Conservation (phyloP, 257 asterid species). For the Orobanche coerulescens region DNA sequence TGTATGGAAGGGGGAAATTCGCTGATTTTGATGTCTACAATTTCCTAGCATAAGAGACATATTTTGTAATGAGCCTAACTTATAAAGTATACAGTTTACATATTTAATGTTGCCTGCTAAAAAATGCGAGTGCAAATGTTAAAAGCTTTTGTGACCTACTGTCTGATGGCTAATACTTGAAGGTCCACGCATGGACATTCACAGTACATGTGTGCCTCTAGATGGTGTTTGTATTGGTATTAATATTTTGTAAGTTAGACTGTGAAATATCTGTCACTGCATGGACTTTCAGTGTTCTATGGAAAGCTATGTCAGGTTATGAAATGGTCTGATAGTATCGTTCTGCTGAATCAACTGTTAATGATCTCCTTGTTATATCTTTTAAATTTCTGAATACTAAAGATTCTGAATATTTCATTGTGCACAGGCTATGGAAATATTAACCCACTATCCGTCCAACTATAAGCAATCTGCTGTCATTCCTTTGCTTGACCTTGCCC, state of each 20-base stretch:
- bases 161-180: neutral
- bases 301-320: neutral
- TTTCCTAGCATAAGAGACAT: constrained; percentile 1
- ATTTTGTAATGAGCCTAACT: no score
- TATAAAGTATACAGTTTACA: no score
- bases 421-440: constrained; percentile 70
- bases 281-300: constrained; percentile 1
- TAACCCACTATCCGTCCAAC: constrained; percentile 88
- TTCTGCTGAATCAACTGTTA: constrained; percentile 10
- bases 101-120: neutral
- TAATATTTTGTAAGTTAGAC: neutral
- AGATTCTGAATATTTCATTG: constrained; percentile 10
- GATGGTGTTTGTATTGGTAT: neutral
- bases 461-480: constrained; percentile 95
- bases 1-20: no score
- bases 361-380: neutral
- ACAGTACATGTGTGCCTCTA: neutral
- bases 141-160: neutral
- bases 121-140: neutral
- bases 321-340: neutral
- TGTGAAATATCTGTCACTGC: neutral
- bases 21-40: neutral
- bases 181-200: neutral
- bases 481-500: constrained; percentile 96
- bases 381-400: constrained; percentile 10